phyloP scores from a whole-genome alignment of 225 moss, liverwort and hornwort genomes.

The Polytrichum formosum region DNA sequence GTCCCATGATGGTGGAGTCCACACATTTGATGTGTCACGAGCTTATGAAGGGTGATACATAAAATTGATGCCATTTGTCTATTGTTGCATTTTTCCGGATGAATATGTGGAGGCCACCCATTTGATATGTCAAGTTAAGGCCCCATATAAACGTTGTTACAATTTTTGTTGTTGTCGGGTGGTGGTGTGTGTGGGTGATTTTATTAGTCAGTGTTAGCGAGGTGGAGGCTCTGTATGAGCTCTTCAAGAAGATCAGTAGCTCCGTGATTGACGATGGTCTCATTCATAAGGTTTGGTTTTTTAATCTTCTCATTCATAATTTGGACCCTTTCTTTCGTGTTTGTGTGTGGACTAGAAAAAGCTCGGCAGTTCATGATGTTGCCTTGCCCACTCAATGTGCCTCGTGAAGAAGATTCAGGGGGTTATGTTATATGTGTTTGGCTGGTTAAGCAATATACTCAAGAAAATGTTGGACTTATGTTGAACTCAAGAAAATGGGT shows the following conservation, averaged over 20 bases:
- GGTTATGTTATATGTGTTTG: not conserved
- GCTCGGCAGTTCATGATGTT: not conserved
- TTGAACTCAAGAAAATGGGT: too few relatives aligned
- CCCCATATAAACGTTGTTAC: not conserved
- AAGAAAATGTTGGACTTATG: not conserved
- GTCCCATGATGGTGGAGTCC: not conserved
- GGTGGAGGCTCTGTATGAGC: constrained; percentile 79
- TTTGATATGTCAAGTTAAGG: not conserved
- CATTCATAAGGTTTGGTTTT: constrained; percentile 69
- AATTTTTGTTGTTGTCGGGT: not conserved
- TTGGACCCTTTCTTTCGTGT: too few relatives aligned
- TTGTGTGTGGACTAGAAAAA: too few relatives aligned
- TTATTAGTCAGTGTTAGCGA: constrained; percentile 76
- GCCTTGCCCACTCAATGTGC: not conserved
- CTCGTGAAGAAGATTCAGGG: not conserved
- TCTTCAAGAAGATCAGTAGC: constrained; percentile 86
- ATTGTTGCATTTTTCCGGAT: not conserved
- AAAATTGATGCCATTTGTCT: not conserved
- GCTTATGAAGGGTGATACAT: not conserved
- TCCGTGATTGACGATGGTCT: constrained; percentile 81
- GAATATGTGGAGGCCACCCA: not conserved
- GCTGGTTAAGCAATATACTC: not conserved
- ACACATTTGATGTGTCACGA: not conserved
- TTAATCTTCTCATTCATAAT: constrained; percentile 33
- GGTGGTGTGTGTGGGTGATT: constrained; percentile 8